Evolutionary conservation across 2,329 filamentous ascomycete species (phyloP).

Genomic region (Alternaria atra): DNA sequence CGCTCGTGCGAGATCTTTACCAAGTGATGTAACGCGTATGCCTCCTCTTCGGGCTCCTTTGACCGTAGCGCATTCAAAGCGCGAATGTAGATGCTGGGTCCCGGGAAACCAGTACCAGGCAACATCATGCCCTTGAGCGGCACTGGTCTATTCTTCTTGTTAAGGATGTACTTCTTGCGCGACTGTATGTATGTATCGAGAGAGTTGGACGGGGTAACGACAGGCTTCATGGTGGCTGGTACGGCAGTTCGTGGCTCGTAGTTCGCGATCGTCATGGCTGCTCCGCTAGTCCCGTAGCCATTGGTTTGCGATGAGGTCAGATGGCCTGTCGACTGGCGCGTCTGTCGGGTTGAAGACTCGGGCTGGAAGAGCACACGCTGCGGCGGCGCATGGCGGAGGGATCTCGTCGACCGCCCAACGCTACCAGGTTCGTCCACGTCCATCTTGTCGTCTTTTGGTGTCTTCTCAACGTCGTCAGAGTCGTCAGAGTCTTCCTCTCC

Average conservation of each 20-base stretch:
- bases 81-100: constrained; percentile 89
- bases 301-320: constrained; percentile 57
- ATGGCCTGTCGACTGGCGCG: constrained; percentile 60
- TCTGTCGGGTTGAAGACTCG: constrained; percentile 73
- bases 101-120: constrained; percentile 73
- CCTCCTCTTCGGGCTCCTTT: constrained; percentile 79
- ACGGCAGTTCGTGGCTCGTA: constrained; percentile 74
- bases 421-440: constrained; percentile 61
- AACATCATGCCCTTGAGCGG: constrained; percentile 64
- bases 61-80: constrained; percentile 86
- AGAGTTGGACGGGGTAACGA: constrained; percentile 78
- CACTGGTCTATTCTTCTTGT: constrained; percentile 51
- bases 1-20: constrained; percentile 96
- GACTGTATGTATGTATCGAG: constrained; percentile 72
- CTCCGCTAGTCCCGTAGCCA: constrained; percentile 48
- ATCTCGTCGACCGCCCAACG: constrained; percentile 49
- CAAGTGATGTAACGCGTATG: constrained; percentile 91
- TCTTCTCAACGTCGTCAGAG: constrained; percentile 52
- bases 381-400: constrained; percentile 81
- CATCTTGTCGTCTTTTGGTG: constrained; percentile 62
- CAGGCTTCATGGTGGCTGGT: constrained; percentile 74
- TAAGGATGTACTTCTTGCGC: constrained; percentile 61
- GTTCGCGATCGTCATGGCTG: constrained; percentile 68
- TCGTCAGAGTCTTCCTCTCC: constrained; percentile 64
- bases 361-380: constrained; percentile 87